Base-by-base conservation (phyloP, 352 stramenopile genomes). In the Phytopythium aichiense region DNA sequence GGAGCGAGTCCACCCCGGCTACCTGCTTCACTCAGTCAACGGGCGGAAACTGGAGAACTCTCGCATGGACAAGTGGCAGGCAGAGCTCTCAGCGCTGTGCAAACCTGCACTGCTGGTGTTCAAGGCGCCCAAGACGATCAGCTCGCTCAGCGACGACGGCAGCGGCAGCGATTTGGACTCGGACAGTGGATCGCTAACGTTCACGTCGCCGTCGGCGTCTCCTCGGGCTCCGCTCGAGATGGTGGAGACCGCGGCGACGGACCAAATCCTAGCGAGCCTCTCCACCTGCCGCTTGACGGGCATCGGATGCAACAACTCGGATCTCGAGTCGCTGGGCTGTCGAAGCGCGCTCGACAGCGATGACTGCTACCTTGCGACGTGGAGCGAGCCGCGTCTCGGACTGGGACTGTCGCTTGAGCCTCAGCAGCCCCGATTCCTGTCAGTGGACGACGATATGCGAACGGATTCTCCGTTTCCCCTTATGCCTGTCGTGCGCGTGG, bases 51-150 rank as follows among this genome's bases (percentile, higher is more conserved):
- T 71, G 11, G 65, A 71, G 16, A 58, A 61, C 7, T 49, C 40
- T 4, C 30, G 35, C 28, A 72, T 91, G n/a, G 30, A 69, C n/a
- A 61, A 71, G 16, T 31, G 87, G 18, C 72, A 68, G 31, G 40
- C 51, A 22, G 63, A 83, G 12, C 67, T 91, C 7, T 48, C 68
- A 25, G 64, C 13, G 2, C 59, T 74, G 15, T 43, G 57, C 22
- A 91, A 91, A 53, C 82, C 82, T 2, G 57, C 85, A 6, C 56
- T 71, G 52, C 66, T 91, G 48, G 45, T 79, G 9, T 91, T 91
- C 56, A 60, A 67, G n/a, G 51, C 74, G 11, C 69, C 67, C 35
- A 49, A 51, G 18, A 6, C 40, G 12, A 5, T 23, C 3, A 16
- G 38, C 2, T 60, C 54, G 13, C 28, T 54, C 4, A 54, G 23